phyloP scores from a whole-genome alignment of 768 basidiomycete genomes.

The Amanita exitialis region DNA sequence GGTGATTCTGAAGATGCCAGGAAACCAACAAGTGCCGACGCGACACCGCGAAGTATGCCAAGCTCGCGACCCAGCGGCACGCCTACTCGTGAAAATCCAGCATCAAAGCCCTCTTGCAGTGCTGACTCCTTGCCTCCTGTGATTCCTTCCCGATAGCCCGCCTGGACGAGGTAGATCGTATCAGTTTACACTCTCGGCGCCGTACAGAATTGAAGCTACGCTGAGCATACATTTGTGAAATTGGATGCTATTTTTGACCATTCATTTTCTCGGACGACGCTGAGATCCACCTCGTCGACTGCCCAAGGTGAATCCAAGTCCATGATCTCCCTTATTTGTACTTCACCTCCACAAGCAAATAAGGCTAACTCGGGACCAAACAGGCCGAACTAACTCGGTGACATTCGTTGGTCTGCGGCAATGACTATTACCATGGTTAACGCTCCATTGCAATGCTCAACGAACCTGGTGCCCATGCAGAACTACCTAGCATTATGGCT shows the following conservation, averaged over 20 bases:
- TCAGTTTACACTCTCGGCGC: neutral
- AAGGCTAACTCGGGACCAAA: conserved; percentile 1
- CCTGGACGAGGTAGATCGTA: conserved; percentile 31
- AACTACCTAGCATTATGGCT: neutral
- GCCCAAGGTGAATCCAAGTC: conserved; percentile 53
- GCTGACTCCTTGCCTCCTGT: conserved; percentile 82
- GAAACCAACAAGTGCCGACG: conserved; percentile 52
- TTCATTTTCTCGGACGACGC: conserved; percentile 36
- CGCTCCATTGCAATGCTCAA: neutral
- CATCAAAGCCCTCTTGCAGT: conserved; percentile 86
- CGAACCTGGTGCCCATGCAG: neutral
- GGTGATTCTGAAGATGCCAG: conserved; percentile 25
- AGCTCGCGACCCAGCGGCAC: conserved; percentile 69
- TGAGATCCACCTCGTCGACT: conserved; percentile 33
- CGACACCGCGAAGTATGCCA: conserved; percentile 66
- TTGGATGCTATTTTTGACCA: conserved; percentile 60
- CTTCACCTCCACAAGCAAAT: neutral
- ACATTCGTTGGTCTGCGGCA: neutral
- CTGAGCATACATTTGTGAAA: conserved; percentile 54
- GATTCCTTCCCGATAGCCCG: conserved; percentile 95
- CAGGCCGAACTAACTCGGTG: neutral
- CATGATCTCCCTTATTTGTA: conserved; percentile 5
- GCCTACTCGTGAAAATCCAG: conserved; percentile 66
- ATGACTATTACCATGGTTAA: neutral
- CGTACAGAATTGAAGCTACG: neutral